A percentile compares a stretch with the other conserved stretches of the same genome.
These are phyloP conservation scores for Stephanodiscus minutulus DNA, from an alignment of 108 stramenopile genomes.

Conservation along the genomic window DNA sequence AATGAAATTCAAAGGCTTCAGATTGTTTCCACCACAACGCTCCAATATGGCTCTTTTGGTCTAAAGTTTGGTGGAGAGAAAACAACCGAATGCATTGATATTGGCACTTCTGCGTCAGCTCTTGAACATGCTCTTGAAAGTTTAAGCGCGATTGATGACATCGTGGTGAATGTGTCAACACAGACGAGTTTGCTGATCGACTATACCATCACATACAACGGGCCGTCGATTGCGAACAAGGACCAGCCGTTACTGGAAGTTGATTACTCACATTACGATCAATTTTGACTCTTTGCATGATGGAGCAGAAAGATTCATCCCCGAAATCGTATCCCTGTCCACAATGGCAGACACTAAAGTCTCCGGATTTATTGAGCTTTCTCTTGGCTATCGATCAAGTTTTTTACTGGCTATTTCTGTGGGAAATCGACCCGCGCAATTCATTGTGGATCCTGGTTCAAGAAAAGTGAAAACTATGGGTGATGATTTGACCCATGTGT, in stretches of 20 bases:
- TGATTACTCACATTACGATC: conserved; percentile 2
- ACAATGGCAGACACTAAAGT: conserved; percentile 28
- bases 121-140: conserved; percentile 57
- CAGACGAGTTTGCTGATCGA: conserved; percentile 9
- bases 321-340: conserved; percentile 45
- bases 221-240: conserved; percentile 15
- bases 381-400: conserved; percentile 47
- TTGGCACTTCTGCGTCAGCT: conserved; percentile 46
- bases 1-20: conserved; percentile 27
- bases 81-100: conserved; percentile 49
- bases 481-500: conserved; percentile 30
- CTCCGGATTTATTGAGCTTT: conserved; percentile 49
- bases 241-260: conserved; percentile 36
- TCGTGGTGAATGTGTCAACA: conserved; percentile 36
- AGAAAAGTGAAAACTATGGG: conserved; percentile 35
- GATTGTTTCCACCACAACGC: conserved; percentile 10
- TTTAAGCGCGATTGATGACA: conserved; percentile 53
- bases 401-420: conserved; percentile 39
- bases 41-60: conserved; percentile 52
- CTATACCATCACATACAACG: conserved; percentile 25
- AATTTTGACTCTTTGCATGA: conserved; percentile 8
- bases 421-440: conserved; percentile 33
- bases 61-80: conserved; percentile 60
- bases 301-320: conserved; percentile 17
- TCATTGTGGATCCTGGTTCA: conserved; percentile 41